Conservation (phyloP, 2,329 filamentous ascomycete genomes). For the Aspergillus sclerotialis region DNA sequence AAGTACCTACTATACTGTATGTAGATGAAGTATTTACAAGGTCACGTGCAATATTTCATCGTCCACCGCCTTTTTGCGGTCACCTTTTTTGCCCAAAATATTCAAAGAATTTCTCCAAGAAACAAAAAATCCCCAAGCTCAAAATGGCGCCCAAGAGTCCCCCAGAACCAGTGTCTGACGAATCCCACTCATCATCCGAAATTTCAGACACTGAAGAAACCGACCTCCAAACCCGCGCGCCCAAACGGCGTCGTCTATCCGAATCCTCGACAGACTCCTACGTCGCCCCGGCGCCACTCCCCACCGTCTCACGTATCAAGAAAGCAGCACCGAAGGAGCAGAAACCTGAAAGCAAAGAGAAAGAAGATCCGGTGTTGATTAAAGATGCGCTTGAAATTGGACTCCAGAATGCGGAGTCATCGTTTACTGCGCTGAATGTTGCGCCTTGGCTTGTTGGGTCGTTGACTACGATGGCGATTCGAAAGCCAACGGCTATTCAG, state of each 20-base stretch:
- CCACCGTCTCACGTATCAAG: slow-evolving; percentile 35
- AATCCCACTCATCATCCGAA: slow-evolving; percentile 8
- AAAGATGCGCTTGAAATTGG: slow-evolving; percentile 35
- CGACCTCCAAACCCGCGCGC: slow-evolving; percentile 22
- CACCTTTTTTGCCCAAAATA: slow-evolving; percentile 27
- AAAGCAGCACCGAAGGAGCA: slow-evolving; percentile 25
- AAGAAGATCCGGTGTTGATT: slow-evolving; percentile 32
- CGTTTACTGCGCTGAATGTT: slow-evolving; percentile 66
- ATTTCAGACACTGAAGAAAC: slow-evolving; percentile 11
- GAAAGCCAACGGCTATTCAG: slow-evolving; percentile 84
- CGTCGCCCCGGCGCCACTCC: slow-evolving; percentile 27
- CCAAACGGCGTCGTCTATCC: slow-evolving; percentile 35
- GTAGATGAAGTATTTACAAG: no score
- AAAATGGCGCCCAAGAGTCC: slow-evolving; percentile 22
- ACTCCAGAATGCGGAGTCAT: slow-evolving; percentile 42
- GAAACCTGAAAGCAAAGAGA: slow-evolving; percentile 9
- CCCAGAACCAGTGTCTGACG: slow-evolving; percentile 16
- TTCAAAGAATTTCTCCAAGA: slow-evolving; percentile 20
- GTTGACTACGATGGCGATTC: slow-evolving; percentile 71
- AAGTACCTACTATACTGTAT: no score
- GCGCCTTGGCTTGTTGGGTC: slow-evolving; percentile 84
- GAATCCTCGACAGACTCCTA: slow-evolving; percentile 28
- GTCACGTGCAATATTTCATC: no score
- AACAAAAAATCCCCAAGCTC: slow-evolving; percentile 11
- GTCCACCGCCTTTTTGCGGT: slow-evolving; percentile 21